phyloP scores from a whole-genome alignment of 192 early-diverging fungal species.

The Pilaira anomala region DNA sequence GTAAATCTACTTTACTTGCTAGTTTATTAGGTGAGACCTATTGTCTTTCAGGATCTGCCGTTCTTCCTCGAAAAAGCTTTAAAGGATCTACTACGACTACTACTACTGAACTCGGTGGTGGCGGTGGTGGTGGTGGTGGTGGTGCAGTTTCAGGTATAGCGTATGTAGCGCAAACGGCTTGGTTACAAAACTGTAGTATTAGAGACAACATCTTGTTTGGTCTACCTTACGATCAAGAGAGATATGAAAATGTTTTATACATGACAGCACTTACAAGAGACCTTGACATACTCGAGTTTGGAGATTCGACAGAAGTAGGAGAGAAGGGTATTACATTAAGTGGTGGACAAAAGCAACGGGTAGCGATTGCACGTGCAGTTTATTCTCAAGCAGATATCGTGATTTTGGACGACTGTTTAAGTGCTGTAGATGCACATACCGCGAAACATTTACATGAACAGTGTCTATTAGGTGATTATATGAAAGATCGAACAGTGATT shows the following conservation, averaged over 20 bases:
- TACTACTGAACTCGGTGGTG: constrained; percentile 21
- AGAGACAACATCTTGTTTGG: constrained; percentile 81
- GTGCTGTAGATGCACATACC: constrained; percentile 94
- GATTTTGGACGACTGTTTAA: constrained; percentile 85
- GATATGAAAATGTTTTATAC: constrained; percentile 77
- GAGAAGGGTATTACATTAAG: constrained; percentile 82
- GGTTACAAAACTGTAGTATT: constrained; percentile 41
- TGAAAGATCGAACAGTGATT: constrained; percentile 76
- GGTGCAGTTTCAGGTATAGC: constrained; percentile 61
- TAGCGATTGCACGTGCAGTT: constrained; percentile 78
- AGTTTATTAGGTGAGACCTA: constrained; percentile 84
- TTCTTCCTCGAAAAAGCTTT: constrained; percentile 38
- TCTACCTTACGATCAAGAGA: constrained; percentile 59
- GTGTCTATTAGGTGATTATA: constrained; percentile 69
- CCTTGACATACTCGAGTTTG: constrained; percentile 76
- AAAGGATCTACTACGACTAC: too few relatives aligned
- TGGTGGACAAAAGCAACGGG: constrained; percentile 76
- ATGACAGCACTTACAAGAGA: constrained; percentile 86
- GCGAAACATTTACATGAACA: constrained; percentile 77
- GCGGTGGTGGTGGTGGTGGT: constrained; percentile 37
- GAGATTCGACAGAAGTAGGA: constrained; percentile 93
- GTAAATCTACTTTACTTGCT: constrained; percentile 79
- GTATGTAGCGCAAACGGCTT: constrained; percentile 74
- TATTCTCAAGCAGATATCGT: constrained; percentile 66
- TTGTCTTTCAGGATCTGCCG: constrained; percentile 37